A percentile compares a stretch with the other conserved stretches of the same genome.
These are phyloP conservation scores for Fonsecaea multimorphosa DNA, from an alignment of 2,329 filamentous ascomycete species.

Conservation along the genomic window DNA sequence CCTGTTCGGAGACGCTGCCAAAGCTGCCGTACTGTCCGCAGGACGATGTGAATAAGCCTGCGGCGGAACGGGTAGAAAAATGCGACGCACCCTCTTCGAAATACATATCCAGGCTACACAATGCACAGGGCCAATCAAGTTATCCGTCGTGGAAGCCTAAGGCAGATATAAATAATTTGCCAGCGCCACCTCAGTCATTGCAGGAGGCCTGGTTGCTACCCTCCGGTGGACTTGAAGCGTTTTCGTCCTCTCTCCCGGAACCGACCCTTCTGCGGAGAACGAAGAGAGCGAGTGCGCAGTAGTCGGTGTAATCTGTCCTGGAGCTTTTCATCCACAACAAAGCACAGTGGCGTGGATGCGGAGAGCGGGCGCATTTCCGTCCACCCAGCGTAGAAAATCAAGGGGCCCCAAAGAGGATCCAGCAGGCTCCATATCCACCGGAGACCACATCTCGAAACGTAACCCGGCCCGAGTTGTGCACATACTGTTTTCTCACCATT, in stretches of 20 bases:
- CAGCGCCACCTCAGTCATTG: conserved; percentile 2
- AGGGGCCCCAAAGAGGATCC: background rate
- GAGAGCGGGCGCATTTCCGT: background rate
- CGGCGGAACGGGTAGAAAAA: background rate
- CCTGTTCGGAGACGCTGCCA: background rate
- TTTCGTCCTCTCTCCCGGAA: background rate
- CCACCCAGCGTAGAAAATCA: background rate
- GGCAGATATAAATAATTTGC: conserved; percentile 1
- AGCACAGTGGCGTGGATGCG: background rate
- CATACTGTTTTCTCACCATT: conserved; percentile 65
- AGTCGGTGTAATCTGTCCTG: background rate
- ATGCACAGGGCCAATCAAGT: background rate
- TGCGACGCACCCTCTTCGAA: background rate
- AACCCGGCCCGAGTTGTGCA: conserved; percentile 4
- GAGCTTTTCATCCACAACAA: background rate
- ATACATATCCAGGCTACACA: background rate
- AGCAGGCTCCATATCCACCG: background rate
- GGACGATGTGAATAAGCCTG: background rate
- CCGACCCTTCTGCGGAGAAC: background rate
- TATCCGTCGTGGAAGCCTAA: background rate
- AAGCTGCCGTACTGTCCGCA: background rate
- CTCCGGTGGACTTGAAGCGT: background rate
- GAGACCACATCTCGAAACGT: background rate
- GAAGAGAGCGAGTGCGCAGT: conserved; percentile 2
- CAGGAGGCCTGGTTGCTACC: background rate